Percentiles rank a stretch among this genome's conserved stretches.
Conservation (phyloP, 805 yeast species). For the Ogataea salicorniae region DNA sequence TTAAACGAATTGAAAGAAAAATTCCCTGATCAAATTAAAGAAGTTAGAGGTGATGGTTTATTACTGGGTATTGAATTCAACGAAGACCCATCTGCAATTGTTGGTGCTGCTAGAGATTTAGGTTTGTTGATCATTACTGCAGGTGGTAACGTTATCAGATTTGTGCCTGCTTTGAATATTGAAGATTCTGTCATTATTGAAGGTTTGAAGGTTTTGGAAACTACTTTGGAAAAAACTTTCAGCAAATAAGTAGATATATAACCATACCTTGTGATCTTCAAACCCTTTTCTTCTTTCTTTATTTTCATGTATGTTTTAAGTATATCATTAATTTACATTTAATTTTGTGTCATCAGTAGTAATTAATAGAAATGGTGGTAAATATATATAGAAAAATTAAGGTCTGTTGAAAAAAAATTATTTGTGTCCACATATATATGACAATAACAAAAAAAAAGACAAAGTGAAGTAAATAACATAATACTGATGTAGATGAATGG, state of each 20-base stretch:
- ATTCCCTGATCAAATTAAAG: constrained; percentile 57
- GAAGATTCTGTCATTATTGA: constrained; percentile 59
- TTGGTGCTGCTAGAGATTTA: constrained; percentile 63
- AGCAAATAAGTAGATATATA: background rate
- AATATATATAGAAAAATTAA: no score
- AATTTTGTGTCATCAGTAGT: background rate
- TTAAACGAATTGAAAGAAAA: constrained; percentile 46
- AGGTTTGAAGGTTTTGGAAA: constrained; percentile 68
- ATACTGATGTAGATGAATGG: no score
- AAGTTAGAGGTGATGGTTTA: constrained; percentile 84
- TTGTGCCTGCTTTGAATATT: constrained; percentile 89
- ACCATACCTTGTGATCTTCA: background rate
- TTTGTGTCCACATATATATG: no score
- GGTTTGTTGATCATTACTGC: constrained; percentile 88
- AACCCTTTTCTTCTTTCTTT: background rate
- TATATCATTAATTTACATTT: no score
- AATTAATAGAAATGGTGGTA: background rate
- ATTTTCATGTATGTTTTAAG: no score
- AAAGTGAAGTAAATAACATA: no score
- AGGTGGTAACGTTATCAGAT: constrained; percentile 84
- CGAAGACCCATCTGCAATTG: constrained; percentile 58
- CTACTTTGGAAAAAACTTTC: constrained; percentile 40
- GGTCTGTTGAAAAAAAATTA: no score
- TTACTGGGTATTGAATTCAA: constrained; percentile 77
- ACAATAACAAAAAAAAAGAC: no score